Base-by-base conservation (phyloP, 208 protist genomes). In the Crithidia sp. region DNA sequence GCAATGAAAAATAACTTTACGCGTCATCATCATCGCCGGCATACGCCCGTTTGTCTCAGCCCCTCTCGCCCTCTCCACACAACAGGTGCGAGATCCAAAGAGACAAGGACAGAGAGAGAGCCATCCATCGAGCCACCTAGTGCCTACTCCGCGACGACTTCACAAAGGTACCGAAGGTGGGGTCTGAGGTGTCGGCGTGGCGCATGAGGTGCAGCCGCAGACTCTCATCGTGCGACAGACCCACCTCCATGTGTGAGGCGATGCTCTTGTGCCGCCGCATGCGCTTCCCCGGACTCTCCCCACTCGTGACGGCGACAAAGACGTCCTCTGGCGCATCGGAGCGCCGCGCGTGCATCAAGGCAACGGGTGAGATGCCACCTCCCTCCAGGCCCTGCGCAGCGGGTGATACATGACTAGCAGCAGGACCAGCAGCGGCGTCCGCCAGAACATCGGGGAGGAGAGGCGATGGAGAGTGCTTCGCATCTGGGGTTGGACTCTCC, bases 131-230 rank as follows among this genome's bases (percentile, higher is more conserved):
- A 28, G 1, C 1, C 28, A 28, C 28, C 37, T 47, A 70, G 2
- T 37, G 7, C 17, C 36, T 58, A 49, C 41, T 37, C n/a, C 40
- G 58, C 41, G 58, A 63, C 5, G 58, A 63, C 58, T 12, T 45
- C 4, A 63, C 12, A 50, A 70, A 70, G 16, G 39, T 16, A 28
- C 55, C 66, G 53, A 71, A 71, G 9, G 39, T 13, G 53, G 54
- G 54, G 40, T 70, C 65, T 14, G 44, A 41, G 6, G 65, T 70
- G 17, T 28, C 36, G 28, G 19, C 9, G 65, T 70, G 65, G 8
- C 54, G 65, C 53, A 61, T 37, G 8, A 60, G 41, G 53, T 70
- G 65, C 65, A 70, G 65, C 9, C 65, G 49, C 47, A 70, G 13
- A 19, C 65, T 70, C 53, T 70, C 52, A 10, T 70, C 40, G 45